These are phyloP conservation scores for Ceratorhiza oryzae-sativae DNA, from an alignment of 1,284 basidiomycete species.

Conservation along the genomic window DNA sequence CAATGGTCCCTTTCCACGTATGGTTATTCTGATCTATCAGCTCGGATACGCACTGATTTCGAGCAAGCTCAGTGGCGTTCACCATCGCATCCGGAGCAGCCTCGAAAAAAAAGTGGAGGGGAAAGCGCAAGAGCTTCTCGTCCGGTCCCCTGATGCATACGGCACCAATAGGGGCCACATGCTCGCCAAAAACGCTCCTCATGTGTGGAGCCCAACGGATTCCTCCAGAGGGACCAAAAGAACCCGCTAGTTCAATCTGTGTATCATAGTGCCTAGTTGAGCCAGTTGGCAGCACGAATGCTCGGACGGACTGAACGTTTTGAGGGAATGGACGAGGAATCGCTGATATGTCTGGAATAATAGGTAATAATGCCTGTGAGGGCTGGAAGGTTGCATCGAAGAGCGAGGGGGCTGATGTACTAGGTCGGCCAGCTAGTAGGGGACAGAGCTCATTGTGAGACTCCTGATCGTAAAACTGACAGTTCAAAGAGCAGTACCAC, in stretches of 20 bases:
- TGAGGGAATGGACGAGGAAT: background rate
- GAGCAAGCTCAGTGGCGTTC: background rate
- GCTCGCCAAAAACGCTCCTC: background rate
- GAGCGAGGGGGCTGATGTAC: background rate
- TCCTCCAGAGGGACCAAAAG: background rate
- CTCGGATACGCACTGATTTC: background rate
- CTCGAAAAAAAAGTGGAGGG: conserved; percentile 13
- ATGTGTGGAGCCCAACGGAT: conserved; percentile 4
- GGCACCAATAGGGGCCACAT: background rate
- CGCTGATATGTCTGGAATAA: background rate
- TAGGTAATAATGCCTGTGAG: background rate
- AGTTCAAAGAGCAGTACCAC: conserved; percentile 13
- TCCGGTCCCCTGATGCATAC: background rate
- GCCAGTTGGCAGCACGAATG: background rate
- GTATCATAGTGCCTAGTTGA: background rate
- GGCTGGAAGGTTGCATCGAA: background rate
- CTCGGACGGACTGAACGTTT: background rate
- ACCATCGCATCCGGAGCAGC: background rate
- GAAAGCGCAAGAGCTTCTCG: background rate
- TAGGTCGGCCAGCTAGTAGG: background rate
- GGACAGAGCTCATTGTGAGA: conserved; percentile 6
- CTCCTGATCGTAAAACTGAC: background rate
- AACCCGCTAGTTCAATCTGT: background rate
- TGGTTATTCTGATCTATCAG: background rate
- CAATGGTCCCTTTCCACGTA: background rate